Conservation (phyloP, 495 filamentous ascomycete genomes). For the Echria macrotheca region DNA sequence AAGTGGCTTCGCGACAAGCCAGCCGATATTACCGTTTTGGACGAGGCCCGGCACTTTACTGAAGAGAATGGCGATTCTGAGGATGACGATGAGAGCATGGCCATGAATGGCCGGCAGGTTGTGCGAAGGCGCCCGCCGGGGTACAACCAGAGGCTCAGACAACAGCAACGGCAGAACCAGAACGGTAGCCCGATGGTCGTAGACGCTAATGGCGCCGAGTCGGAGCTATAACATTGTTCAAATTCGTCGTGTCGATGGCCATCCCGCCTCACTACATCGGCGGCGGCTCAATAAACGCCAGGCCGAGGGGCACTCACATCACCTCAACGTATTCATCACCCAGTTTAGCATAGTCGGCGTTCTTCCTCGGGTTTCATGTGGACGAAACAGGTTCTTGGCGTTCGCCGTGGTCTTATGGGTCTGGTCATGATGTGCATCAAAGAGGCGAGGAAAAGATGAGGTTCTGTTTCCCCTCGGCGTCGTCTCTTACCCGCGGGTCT, state of each 20-base stretch:
- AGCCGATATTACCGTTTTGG: conserved; percentile 68
- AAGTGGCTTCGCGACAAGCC: conserved; percentile 89
- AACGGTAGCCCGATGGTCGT: conserved; percentile 51
- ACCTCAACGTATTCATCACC: conserved; percentile 4
- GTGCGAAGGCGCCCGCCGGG: conserved; percentile 32
- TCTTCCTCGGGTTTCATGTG: conserved; percentile 4
- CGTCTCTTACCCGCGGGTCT: too few relatives aligned
- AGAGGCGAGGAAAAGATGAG: neutral
- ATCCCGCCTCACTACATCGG: too few relatives aligned
- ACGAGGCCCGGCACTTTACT: conserved; percentile 63
- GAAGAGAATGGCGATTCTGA: conserved; percentile 43
- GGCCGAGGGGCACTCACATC: too few relatives aligned
- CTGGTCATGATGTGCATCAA: neutral
- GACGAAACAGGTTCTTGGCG: conserved; percentile 11
- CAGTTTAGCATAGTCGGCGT: conserved; percentile 17
- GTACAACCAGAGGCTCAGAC: conserved; percentile 17
- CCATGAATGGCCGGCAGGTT: conserved; percentile 30
- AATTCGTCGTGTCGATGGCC: too few relatives aligned
- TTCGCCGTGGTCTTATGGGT: conserved; percentile 5
- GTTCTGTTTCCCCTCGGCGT: neutral
- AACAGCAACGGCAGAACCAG: conserved; percentile 24
- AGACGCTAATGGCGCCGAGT: conserved; percentile 45
- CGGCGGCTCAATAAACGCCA: too few relatives aligned
- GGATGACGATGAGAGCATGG: conserved; percentile 44
- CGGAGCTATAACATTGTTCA: conserved; percentile 42